Percentiles rank a stretch among this genome's conserved stretches.
Conservation (phyloP, 306 rosid genomes). For the Trichosanthes truncata region DNA sequence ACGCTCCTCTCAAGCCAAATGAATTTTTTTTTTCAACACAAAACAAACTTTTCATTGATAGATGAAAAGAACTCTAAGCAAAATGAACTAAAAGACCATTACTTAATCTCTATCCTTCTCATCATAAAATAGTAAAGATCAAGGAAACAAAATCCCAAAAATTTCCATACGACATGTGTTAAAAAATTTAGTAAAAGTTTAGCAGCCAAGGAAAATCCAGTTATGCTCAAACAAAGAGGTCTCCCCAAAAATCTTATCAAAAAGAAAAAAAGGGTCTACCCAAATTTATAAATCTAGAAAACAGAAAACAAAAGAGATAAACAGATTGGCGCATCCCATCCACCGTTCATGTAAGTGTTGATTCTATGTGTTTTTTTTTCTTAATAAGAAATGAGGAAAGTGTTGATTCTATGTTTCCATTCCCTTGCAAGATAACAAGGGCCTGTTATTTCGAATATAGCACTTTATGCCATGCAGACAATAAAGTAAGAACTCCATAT, state of each 20-base stretch:
- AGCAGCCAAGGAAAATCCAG: neutral
- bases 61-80: neutral
- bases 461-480: neutral
- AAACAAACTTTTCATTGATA: neutral
- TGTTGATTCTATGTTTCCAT: neutral
- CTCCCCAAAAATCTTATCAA: neutral
- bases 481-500: neutral
- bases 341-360: neutral
- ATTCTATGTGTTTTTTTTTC: too few species aligned
- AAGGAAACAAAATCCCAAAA: neutral
- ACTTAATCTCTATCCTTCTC: neutral
- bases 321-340: neutral
- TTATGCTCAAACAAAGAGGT: neutral
- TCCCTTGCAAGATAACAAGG: neutral
- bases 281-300: neutral
- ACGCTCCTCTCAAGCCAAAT: neutral
- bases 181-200: neutral
- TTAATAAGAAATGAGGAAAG: too few species aligned
- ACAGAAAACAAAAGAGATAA: neutral
- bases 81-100: neutral
- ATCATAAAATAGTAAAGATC: neutral
- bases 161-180: neutral
- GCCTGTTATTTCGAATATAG: neutral
- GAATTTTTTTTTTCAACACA: neutral
- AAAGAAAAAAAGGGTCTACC: too few species aligned